A percentile compares a stretch with the other conserved stretches of the same genome.
Conservation (phyloP, 176 grass and related monocot genomes). For the Neostapfia colusana region DNA sequence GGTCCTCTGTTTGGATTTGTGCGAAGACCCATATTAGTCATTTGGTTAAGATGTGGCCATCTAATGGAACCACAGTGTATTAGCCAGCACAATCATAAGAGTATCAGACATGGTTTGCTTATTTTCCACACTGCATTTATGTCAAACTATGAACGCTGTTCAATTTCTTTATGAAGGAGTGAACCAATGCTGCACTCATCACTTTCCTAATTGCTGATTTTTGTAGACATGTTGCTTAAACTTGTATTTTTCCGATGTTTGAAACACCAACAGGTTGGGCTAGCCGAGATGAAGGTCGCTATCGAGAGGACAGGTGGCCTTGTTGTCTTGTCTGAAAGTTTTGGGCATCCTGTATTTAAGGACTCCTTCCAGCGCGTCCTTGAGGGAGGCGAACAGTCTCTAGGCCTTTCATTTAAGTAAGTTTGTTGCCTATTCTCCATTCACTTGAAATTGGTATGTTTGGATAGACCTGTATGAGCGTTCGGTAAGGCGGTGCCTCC, state of each 20-base stretch:
- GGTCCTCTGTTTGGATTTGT: background rate
- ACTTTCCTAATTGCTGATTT: background rate
- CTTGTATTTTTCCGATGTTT: conserved; percentile 21
- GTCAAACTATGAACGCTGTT: background rate
- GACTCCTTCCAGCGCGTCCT: conserved; percentile 96
- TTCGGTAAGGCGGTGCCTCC: too few relatives aligned
- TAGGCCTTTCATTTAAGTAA: conserved; percentile 97
- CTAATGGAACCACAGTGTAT: background rate
- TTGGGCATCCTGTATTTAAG: conserved; percentile 94
- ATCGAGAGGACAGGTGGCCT: conserved; percentile 98
- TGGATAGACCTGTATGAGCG: conserved; percentile 25
- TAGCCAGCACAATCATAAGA: background rate
- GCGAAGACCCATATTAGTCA: background rate
- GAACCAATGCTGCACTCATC: background rate
- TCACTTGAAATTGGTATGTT: background rate
- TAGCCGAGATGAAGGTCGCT: conserved; percentile 95
- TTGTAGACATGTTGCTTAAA: background rate
- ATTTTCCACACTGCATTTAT: background rate
- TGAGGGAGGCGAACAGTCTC: conserved; percentile 76
- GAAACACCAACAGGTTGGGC: conserved; percentile 64
- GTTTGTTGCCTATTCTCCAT: conserved; percentile 31
- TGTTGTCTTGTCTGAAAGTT: conserved; percentile 98
- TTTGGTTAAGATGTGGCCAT: background rate
- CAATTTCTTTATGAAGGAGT: background rate
- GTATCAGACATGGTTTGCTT: too few relatives aligned